Evolutionary conservation across 768 basidiomycete genomes (phyloP).

Genomic region (Suillus cothurnatus): DNA sequence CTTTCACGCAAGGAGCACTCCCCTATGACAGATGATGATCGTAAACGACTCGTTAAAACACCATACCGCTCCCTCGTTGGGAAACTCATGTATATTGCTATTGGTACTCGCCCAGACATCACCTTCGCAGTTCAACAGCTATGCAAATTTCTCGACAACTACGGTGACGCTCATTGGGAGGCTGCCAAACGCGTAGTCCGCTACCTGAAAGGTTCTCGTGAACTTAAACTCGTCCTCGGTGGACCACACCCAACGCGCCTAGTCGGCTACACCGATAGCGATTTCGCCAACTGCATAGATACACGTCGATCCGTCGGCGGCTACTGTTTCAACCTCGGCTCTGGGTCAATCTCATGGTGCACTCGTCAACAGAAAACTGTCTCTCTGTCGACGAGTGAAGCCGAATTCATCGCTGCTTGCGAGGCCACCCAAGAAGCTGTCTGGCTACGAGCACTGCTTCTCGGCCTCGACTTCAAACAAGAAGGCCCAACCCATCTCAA

Average conservation of each 20-base stretch:
- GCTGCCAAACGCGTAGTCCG: conserved; percentile 22
- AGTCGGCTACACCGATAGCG: conserved; percentile 26
- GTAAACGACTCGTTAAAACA: too few relatives aligned
- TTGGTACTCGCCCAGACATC: conserved; percentile 24
- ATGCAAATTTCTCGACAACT: conserved; percentile 32
- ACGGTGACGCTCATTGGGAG: conserved; percentile 27
- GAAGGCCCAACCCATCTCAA: too few relatives aligned
- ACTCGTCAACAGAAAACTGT: too few relatives aligned
- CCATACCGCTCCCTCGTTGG: too few relatives aligned
- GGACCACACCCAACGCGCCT: neutral
- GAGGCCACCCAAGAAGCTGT: conserved; percentile 23
- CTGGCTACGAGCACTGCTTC: conserved; percentile 33
- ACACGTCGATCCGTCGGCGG: too few relatives aligned
- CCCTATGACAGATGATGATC: too few relatives aligned
- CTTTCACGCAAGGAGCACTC: too few relatives aligned
- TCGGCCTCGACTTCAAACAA: conserved; percentile 17
- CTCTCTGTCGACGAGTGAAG: too few relatives aligned
- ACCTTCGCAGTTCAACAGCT: conserved; percentile 26
- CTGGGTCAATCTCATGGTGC: too few relatives aligned
- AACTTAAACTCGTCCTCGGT: neutral
- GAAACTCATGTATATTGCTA: neutral
- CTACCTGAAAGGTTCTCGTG: conserved; percentile 16
- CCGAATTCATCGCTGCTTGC: conserved; percentile 19
- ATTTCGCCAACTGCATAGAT: conserved; percentile 27
- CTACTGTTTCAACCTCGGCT: too few relatives aligned